Evolutionary conservation across 1,284 basidiomycete genomes (phyloP).

Genomic region (Neonothopanus nambi): DNA sequence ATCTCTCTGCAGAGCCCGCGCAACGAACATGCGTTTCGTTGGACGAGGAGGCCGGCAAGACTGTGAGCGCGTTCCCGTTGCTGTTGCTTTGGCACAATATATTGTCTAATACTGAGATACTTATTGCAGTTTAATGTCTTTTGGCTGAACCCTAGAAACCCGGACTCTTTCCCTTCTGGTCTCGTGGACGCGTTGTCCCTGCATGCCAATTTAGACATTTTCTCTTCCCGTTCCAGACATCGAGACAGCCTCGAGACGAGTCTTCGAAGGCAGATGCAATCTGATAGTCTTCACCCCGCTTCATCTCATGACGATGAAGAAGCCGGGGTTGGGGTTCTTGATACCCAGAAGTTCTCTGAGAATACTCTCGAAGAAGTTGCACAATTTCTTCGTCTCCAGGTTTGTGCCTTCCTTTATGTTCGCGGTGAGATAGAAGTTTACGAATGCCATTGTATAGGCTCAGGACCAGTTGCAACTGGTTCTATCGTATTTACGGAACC

Average conservation of each 20-base stretch:
- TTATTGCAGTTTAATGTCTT: constrained; percentile 72
- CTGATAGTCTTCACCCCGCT: constrained; percentile 62
- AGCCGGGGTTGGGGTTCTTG: constrained; percentile 17
- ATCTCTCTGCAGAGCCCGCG: constrained; percentile 43
- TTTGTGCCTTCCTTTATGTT: constrained; percentile 34
- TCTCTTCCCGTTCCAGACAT: constrained; percentile 24
- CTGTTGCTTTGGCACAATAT: constrained; percentile 3
- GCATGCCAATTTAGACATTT: constrained; percentile 30
- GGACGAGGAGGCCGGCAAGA: constrained; percentile 67
- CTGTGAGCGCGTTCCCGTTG: constrained; percentile 42
- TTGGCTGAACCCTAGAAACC: constrained; percentile 68
- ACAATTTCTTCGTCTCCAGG: constrained; percentile 68
- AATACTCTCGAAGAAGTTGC: constrained; percentile 65
- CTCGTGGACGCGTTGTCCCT: constrained; percentile 59
- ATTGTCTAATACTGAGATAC: background rate
- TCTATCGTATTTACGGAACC: constrained; percentile 70
- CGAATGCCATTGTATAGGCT: constrained; percentile 47
- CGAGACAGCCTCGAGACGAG: constrained; percentile 40
- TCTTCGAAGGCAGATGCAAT: constrained; percentile 66
- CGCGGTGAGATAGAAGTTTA: constrained; percentile 10
- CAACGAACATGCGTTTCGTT: constrained; percentile 71
- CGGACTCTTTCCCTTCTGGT: constrained; percentile 63
- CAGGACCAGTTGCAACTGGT: constrained; percentile 68
- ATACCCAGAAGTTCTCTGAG: constrained; percentile 41
- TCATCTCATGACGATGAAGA: constrained; percentile 28